Conservation (phyloP, 2,329 filamentous ascomycete genomes). For the Cytospora piceicola region DNA sequence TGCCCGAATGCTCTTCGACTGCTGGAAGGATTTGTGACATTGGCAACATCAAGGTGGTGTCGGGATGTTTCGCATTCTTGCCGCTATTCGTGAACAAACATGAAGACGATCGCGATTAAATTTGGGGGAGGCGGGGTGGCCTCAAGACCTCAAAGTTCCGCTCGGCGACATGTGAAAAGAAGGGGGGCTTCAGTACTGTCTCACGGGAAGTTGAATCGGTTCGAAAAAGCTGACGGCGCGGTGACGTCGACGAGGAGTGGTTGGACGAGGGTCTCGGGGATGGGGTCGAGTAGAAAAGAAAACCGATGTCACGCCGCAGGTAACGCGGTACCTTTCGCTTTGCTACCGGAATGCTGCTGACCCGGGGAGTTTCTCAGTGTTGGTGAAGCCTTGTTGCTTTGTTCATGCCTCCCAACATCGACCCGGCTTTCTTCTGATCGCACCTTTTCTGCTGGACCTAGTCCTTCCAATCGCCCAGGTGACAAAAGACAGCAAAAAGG, state of each 20-base stretch:
- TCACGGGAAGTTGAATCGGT: neutral
- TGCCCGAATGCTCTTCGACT: too few relatives aligned
- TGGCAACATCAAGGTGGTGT: too few relatives aligned
- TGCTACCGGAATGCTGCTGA: conserved; percentile 1
- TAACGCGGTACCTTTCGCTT: neutral
- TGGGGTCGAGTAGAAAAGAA: neutral
- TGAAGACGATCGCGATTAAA: neutral
- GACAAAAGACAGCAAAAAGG: neutral
- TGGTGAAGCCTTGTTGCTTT: neutral
- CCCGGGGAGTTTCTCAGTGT: neutral
- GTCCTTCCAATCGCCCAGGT: neutral
- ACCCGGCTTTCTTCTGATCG: neutral
- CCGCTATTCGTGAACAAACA: too few relatives aligned
- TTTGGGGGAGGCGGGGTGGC: neutral
- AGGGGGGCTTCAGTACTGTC: neutral
- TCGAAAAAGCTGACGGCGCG: neutral
- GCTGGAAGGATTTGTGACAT: too few relatives aligned
- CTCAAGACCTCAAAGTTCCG: neutral
- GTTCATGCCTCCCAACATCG: neutral
- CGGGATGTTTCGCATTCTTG: too few relatives aligned
- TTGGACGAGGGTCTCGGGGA: neutral
- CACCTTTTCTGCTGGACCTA: neutral
- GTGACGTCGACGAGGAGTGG: conserved; percentile 1
- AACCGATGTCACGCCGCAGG: neutral
- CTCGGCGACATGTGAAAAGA: neutral